phyloP scores from a whole-genome alignment of 1,284 basidiomycete species.

The Bothia castanella region DNA sequence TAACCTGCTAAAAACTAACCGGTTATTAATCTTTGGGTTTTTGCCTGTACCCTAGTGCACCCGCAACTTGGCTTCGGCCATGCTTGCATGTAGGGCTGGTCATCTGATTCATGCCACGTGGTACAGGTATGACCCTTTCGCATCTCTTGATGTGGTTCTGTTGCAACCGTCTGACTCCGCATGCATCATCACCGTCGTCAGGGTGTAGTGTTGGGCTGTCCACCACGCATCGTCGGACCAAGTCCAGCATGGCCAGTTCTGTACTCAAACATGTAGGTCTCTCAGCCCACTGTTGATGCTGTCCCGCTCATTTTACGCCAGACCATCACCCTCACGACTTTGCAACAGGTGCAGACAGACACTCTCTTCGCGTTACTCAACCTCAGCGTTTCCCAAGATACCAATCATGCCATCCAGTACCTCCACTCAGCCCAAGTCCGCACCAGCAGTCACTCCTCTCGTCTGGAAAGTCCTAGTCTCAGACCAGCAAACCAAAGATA shows the following conservation, averaged over 20 bases:
- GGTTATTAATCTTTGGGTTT: too few relatives aligned
- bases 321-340: slow-evolving; percentile 40
- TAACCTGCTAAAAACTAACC: too few relatives aligned
- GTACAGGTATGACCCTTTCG: too few relatives aligned
- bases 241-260: slow-evolving; percentile 56
- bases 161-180: too few relatives aligned
- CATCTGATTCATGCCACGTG: too few relatives aligned
- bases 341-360: slow-evolving; percentile 77
- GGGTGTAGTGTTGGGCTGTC: too few relatives aligned
- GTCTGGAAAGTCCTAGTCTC: slow-evolving; percentile 97
- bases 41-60: too few relatives aligned
- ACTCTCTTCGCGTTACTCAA: slow-evolving; percentile 66
- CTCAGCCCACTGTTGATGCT: not conserved
- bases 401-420: slow-evolving; percentile 23
- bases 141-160: too few relatives aligned
- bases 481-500: slow-evolving; percentile 94
- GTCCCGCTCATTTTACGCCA: slow-evolving; percentile 4
- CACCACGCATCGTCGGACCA: too few relatives aligned
- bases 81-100: too few relatives aligned
- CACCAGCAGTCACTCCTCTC: slow-evolving; percentile 56
- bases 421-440: slow-evolving; percentile 28
- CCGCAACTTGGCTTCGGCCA: too few relatives aligned
- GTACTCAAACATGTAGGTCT: slow-evolving; percentile 51
- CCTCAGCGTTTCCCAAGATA: slow-evolving; percentile 50
- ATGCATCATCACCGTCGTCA: too few relatives aligned